Conservation (phyloP, 164 flowering plant genomes). For the Vitis rotundifolia region DNA sequence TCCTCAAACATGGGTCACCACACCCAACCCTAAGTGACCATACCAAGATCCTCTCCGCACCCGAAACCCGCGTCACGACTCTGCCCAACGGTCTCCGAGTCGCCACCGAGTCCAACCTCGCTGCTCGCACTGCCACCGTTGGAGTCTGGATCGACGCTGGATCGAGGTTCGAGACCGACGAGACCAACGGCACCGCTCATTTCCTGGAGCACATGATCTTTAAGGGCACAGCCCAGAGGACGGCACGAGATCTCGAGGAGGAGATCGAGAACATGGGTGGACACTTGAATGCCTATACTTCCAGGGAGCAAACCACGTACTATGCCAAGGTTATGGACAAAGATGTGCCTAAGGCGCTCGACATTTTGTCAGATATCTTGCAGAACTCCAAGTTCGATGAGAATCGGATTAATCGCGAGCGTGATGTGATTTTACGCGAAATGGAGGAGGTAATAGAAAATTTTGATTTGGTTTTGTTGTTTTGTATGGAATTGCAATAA, state of each 20-base stretch:
- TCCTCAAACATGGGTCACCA: slow-evolving; percentile 55
- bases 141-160: slow-evolving; percentile 94
- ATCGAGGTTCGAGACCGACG: slow-evolving; percentile 76
- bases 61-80: slow-evolving; percentile 60
- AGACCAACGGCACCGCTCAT: slow-evolving; percentile 84
- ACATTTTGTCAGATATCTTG: slow-evolving; percentile 70
- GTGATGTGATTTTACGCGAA: slow-evolving; percentile 76
- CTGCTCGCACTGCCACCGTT: slow-evolving; percentile 67
- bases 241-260: slow-evolving; percentile 63
- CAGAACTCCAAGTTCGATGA: slow-evolving; percentile 75
- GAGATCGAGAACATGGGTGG: slow-evolving; percentile 92
- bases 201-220: slow-evolving; percentile 88
- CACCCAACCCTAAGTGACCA: slow-evolving; percentile 46
- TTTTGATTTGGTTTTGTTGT: neutral
- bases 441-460: slow-evolving; percentile 65
- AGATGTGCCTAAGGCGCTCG: slow-evolving; percentile 61
- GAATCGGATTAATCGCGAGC: slow-evolving; percentile 48
- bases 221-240: slow-evolving; percentile 68
- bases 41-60: slow-evolving; percentile 50
- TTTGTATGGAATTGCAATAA: neutral
- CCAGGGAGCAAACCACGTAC: slow-evolving; percentile 85
- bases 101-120: slow-evolving; percentile 69
- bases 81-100: slow-evolving; percentile 74
- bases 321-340: slow-evolving; percentile 71
- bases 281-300: slow-evolving; percentile 82